Base-by-base conservation (phyloP, 495 filamentous ascomycete species). In the Aspergillus cavernicola region DNA sequence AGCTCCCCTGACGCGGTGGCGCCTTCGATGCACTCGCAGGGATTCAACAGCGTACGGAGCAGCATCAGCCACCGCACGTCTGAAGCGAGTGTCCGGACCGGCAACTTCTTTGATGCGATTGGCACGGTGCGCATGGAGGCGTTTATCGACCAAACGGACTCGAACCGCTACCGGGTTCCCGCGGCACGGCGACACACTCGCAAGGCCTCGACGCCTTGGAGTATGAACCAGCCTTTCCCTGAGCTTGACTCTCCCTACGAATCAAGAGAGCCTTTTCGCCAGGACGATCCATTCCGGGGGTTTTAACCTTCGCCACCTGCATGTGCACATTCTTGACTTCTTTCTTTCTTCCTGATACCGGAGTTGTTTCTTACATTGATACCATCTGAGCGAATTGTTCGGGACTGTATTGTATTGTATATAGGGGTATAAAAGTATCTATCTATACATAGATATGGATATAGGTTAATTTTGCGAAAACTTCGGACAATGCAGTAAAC, bases 111-210 rank as follows among this genome's bases (percentile, higher is more conserved):
- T 51, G 79, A 82, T 50, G 85, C 87, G 0, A 86, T 95, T 24
- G 93, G 93, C 13, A 96, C 90, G 9, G 83, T 98, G 35, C 83
- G 93, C 24, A 98, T 98, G 93, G 93, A 97, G 67, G 93, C 93
- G 0, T 98, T 98, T 43, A 75, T 77, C 26, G 72, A 74, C 50
- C 68, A 65, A 31, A 66, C 71, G 4, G 67, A 72, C 3, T 62
- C 66, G 19, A 69, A 65, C 52, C 67, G 68, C 23, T 56, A 64
- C 22, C 63, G 64, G 15, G n/a, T n/a, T n/a, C 22, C 39, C 16
- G 28, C 38, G 16, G 50, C 48, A 4, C 20, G 54, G 13, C 60
- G 66, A 40, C 70, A 73, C 50, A 46, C 38, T 1, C 53, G 67
- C 32, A 75, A 75, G 53, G 47, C 60, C 22, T 74, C 67, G 7